phyloP scores from a whole-genome alignment of 2,329 filamentous ascomycete species.

The Colletotrichum euphorbiae region DNA sequence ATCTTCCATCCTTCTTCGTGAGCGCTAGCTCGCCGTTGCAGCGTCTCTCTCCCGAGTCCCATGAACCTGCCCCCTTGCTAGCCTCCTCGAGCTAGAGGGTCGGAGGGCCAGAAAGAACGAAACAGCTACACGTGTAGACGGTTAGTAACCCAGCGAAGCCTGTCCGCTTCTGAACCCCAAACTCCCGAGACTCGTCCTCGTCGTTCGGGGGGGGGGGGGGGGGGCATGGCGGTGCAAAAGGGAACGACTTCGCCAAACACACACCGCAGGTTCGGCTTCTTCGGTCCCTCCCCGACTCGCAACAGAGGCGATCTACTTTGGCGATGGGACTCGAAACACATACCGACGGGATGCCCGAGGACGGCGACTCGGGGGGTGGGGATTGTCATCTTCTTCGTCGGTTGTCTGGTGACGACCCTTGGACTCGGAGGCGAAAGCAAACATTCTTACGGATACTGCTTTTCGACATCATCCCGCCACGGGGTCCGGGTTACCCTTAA shows the following conservation, averaged over 20 bases:
- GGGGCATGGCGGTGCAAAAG: conserved; percentile 5
- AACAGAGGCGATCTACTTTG: background rate
- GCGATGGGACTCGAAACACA: conserved; percentile 2
- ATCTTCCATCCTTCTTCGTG: background rate
- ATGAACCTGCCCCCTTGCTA: background rate
- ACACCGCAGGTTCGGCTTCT: conserved; percentile 32
- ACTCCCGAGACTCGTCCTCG: background rate
- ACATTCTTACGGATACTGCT: conserved; percentile 8
- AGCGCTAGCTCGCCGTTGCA: conserved; percentile 3
- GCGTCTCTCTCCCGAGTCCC: background rate
- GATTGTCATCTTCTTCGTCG: no score
- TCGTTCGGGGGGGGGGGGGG: background rate
- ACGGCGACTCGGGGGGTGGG: background rate
- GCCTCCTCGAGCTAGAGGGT: background rate
- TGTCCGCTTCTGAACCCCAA: background rate
- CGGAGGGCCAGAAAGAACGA: background rate
- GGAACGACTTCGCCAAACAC: background rate
- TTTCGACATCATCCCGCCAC: background rate
- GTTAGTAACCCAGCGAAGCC: background rate
- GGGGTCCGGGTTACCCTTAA: background rate
- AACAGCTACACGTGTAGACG: background rate
- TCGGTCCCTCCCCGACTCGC: no score
- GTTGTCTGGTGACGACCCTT: background rate
- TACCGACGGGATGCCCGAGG: conserved; percentile 9
- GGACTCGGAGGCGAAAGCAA: conserved; percentile 1